A percentile compares a stretch with the other conserved stretches of the same genome.
Conservation (phyloP, 2,329 filamentous ascomycete genomes). For the Fusarium metavorans region DNA sequence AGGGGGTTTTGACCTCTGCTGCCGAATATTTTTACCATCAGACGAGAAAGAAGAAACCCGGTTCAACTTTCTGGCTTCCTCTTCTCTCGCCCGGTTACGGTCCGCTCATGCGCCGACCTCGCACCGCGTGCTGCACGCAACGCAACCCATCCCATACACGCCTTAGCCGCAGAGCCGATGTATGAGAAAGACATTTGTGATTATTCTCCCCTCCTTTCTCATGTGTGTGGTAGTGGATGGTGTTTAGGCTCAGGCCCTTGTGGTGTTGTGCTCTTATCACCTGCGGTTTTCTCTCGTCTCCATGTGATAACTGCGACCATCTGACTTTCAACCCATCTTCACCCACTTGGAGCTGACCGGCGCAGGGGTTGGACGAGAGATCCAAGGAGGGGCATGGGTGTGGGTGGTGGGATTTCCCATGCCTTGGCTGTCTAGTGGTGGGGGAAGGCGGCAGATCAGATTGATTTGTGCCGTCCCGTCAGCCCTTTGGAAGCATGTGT, state of each 20-base stretch:
- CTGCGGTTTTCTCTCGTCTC: conserved; percentile 25
- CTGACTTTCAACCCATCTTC: conserved; percentile 27
- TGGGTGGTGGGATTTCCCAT: conserved; percentile 4
- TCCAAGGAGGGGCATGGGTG: conserved; percentile 5
- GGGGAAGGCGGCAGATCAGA: conserved; percentile 33
- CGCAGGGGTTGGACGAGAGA: conserved; percentile 16
- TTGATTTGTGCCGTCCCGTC: conserved; percentile 25
- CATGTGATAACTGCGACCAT: conserved; percentile 36
- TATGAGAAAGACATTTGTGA: conserved; percentile 16
- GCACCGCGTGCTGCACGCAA: conserved; percentile 4
- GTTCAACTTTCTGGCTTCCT: not conserved
- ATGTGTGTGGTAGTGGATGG: not conserved
- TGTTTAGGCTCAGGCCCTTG: not conserved
- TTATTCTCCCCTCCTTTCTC: not conserved
- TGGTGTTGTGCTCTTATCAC: conserved; percentile 25
- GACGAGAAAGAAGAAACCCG: not conserved
- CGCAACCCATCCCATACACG: conserved; percentile 1
- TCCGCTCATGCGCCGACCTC: conserved; percentile 2
- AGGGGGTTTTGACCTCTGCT: not conserved
- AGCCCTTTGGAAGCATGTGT: conserved; percentile 7
- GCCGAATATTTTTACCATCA: not conserved
- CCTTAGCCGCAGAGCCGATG: not conserved
- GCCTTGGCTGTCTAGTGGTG: conserved; percentile 14
- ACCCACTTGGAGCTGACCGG: conserved; percentile 24
- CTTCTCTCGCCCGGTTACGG: not conserved